These are phyloP conservation scores for Tetrahymena malaccensis DNA, from an alignment of 73 alveolate species.

Conservation along the genomic window DNA sequence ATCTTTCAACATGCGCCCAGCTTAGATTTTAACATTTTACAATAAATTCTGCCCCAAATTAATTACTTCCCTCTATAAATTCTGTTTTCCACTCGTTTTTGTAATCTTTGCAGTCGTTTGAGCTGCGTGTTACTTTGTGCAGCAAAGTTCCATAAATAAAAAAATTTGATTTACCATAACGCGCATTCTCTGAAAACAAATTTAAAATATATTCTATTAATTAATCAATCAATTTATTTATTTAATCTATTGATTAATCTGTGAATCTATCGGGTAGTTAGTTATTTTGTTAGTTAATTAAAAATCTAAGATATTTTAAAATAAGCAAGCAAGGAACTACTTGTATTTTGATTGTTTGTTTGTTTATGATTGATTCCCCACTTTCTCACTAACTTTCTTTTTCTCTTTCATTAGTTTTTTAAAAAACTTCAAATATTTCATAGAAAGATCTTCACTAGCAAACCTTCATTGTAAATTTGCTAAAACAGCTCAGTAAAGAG, in stretches of 20 bases:
- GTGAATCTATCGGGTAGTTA: background rate
- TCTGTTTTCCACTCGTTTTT: background rate
- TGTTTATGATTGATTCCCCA: background rate
- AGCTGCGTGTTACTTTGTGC: background rate
- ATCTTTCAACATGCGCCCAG: background rate
- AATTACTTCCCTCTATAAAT: background rate
- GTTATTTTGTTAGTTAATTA: background rate
- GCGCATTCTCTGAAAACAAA: background rate
- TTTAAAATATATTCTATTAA: background rate
- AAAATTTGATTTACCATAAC: background rate
- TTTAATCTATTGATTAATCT: background rate
- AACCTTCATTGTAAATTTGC: background rate
- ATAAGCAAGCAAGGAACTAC: too few relatives aligned
- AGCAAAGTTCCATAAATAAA: background rate
- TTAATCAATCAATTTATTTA: background rate
- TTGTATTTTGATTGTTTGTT: too few relatives aligned
- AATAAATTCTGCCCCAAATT: background rate
- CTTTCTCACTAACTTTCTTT: background rate
- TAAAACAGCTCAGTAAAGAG: background rate
- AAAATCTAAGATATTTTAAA: background rate
- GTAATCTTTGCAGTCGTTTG: background rate
- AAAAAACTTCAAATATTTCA: background rate
- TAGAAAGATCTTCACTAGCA: background rate
- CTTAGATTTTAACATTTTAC: background rate
- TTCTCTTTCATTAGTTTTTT: background rate